phyloP scores from a whole-genome alignment of 164 flowering plant genomes.

The Umbilicus rupestris region DNA sequence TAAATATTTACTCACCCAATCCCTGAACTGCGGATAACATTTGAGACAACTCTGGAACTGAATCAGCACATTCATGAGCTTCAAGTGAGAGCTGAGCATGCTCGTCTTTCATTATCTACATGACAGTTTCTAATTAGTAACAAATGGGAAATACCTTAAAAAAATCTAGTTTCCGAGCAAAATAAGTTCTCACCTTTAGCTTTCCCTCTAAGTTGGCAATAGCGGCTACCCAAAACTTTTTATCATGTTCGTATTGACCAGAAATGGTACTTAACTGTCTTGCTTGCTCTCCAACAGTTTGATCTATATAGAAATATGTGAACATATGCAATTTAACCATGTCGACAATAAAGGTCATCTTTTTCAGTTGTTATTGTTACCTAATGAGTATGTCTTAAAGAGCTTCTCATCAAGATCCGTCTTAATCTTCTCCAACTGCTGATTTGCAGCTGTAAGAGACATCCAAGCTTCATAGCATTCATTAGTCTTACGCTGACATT shows the following conservation, averaged over 20 bases:
- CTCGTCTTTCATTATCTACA: slow-evolving; percentile 49
- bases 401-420: slow-evolving; percentile 58
- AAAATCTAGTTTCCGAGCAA: background rate
- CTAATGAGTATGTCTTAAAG: slow-evolving; percentile 40
- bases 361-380: slow-evolving; percentile 29
- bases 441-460: slow-evolving; percentile 60
- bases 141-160: background rate
- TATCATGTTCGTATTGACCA: slow-evolving; percentile 40
- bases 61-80: slow-evolving; percentile 32
- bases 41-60: slow-evolving; percentile 62
- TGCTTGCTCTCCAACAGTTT: slow-evolving; percentile 42
- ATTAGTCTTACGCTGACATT: slow-evolving; percentile 45
- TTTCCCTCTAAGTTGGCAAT: slow-evolving; percentile 35
- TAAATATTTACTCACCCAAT: slow-evolving; percentile 25
- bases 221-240: slow-evolving; percentile 40
- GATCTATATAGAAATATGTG: slow-evolving; percentile 23
- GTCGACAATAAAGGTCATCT: no score
- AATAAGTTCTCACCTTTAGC: slow-evolving; percentile 37
- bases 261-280: slow-evolving; percentile 31
- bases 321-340: background rate
- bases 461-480: slow-evolving; percentile 89
- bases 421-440: slow-evolving; percentile 54
- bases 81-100: slow-evolving; percentile 17
- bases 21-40: slow-evolving; percentile 31
- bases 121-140: background rate